Evolutionary conservation across 306 rosid species (phyloP).

Genomic region (Gastrolobium bilobum): DNA sequence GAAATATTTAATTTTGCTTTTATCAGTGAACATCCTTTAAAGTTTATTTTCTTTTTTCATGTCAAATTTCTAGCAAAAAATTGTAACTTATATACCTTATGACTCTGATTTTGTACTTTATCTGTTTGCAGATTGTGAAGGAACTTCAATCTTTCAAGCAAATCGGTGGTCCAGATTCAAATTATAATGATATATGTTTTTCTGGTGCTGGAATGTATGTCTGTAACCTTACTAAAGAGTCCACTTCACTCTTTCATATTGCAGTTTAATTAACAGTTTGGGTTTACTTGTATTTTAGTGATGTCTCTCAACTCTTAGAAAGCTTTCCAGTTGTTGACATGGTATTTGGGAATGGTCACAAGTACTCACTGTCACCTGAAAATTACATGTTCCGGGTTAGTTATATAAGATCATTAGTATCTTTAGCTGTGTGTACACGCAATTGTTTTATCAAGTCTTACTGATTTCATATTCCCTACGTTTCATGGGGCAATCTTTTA

Average conservation of each 20-base stretch:
- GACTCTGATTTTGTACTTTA: constrained; percentile 41
- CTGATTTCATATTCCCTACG: constrained; percentile 31
- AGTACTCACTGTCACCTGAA: constrained; percentile 85
- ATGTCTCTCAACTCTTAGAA: constrained; percentile 68
- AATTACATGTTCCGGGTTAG: constrained; percentile 91
- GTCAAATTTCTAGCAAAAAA: constrained; percentile 9
- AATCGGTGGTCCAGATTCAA: constrained; percentile 92
- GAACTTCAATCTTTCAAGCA: constrained; percentile 72
- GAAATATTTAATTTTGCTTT: constrained; percentile 41
- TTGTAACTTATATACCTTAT: constrained; percentile 11
- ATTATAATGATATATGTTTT: constrained; percentile 83
- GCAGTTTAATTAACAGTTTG: constrained; percentile 46
- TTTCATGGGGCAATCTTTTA: constrained; percentile 50
- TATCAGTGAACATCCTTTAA: background rate
- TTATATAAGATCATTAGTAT: constrained; percentile 22
- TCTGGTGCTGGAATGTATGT: constrained; percentile 89
- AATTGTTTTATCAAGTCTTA: constrained; percentile 40
- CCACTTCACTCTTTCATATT: constrained; percentile 18
- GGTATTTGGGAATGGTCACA: constrained; percentile 84
- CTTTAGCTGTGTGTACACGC: constrained; percentile 39
- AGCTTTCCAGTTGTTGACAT: constrained; percentile 89
- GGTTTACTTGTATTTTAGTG: constrained; percentile 60
- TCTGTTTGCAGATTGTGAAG: constrained; percentile 68
- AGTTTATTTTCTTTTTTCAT: constrained; percentile 15
- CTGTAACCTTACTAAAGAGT: constrained; percentile 33